phyloP scores from a whole-genome alignment of 768 basidiomycete species.

The Boletus patriciae region DNA sequence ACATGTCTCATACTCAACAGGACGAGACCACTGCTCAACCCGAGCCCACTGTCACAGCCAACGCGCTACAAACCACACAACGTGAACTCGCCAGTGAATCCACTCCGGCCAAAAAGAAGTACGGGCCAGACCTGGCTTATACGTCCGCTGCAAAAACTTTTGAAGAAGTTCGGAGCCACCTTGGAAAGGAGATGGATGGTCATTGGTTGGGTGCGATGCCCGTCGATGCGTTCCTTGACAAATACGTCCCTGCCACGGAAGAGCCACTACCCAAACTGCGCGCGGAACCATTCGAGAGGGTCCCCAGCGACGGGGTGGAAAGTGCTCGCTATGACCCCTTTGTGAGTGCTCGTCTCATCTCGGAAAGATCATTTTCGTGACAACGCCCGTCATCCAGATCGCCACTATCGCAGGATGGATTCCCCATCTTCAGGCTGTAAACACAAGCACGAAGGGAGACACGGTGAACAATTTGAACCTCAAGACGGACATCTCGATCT shows the following conservation, averaged over 20 bases:
- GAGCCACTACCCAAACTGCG: not conserved
- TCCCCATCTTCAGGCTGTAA: not conserved
- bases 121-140: not conserved
- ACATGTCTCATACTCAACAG: not conserved
- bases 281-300: not conserved
- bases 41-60: not conserved
- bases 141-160: not conserved
- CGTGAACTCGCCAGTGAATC: not conserved
- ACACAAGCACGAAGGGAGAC: not conserved
- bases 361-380: too few relatives aligned
- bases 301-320: not conserved
- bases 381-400: too few relatives aligned
- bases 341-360: not conserved
- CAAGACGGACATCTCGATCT: not conserved
- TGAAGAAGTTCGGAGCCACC: not conserved
- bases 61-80: not conserved
- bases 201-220: not conserved
- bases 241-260: not conserved
- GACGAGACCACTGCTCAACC: not conserved
- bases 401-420: too few relatives aligned
- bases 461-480: too few relatives aligned
- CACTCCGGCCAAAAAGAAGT: not conserved
- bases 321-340: not conserved
- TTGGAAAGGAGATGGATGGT: not conserved
- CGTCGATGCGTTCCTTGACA: not conserved